These are phyloP conservation scores for Escovopsis sp. DNA, from an alignment of 2,329 filamentous ascomycete genomes.

Conservation along the genomic window DNA sequence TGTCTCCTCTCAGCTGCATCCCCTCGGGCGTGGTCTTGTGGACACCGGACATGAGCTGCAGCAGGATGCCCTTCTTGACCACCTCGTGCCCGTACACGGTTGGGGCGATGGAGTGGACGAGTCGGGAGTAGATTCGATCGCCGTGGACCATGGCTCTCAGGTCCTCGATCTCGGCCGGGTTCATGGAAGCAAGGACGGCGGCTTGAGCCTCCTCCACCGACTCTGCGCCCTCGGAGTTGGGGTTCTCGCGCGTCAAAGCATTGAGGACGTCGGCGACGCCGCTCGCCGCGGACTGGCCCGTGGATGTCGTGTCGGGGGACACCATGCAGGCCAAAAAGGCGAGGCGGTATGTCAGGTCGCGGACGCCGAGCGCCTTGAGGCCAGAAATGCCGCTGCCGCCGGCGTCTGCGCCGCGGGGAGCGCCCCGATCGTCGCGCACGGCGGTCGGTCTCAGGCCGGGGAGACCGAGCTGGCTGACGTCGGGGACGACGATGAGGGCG, in stretches of 20 bases:
- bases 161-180: slow-evolving; percentile 76
- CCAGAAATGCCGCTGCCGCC: slow-evolving; percentile 77
- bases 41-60: slow-evolving; percentile 94
- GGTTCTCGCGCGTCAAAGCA: slow-evolving; percentile 51
- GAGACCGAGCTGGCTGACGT: slow-evolving; percentile 86
- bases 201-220: slow-evolving; percentile 77
- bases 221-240: slow-evolving; percentile 48
- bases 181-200: slow-evolving; percentile 75
- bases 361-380: slow-evolving; percentile 81
- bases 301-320: slow-evolving; percentile 69
- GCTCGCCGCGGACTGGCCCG: slow-evolving; percentile 54
- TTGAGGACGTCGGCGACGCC: slow-evolving; percentile 67
- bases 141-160: slow-evolving; percentile 87
- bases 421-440: slow-evolving; percentile 65
- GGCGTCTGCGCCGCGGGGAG: slow-evolving; percentile 58
- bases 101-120: slow-evolving; percentile 87
- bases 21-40: slow-evolving; percentile 83
- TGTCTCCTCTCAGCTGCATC: slow-evolving; percentile 90
- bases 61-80: slow-evolving; percentile 88
- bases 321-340: slow-evolving; percentile 98
- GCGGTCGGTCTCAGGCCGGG: slow-evolving; percentile 75
- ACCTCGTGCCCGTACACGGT: slow-evolving; percentile 97
- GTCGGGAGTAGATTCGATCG: slow-evolving; percentile 82
- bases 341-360: slow-evolving; percentile 86
- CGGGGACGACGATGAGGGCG: slow-evolving; percentile 87